Evolutionary conservation across 139 green algal species (phyloP).

Genomic region (Asterochloris erici): DNA sequence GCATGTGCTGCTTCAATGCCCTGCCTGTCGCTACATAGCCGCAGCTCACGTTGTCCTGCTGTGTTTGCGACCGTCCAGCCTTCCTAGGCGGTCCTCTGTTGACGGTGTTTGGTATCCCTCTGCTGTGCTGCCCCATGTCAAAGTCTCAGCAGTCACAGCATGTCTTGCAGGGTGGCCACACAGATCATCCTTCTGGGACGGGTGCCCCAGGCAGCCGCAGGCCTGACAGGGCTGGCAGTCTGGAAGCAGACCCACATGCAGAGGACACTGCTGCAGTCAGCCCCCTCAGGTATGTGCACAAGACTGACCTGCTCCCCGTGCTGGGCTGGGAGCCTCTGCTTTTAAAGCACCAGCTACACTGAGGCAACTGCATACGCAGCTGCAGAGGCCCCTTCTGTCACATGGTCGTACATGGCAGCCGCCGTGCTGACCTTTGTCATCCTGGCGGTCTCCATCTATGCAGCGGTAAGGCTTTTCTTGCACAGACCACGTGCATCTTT

Average conservation of each 20-base stretch:
- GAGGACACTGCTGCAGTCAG: conserved; percentile 3
- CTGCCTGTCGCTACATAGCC: background rate
- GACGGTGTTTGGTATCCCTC: background rate
- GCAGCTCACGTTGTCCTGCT: background rate
- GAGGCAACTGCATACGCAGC: no score
- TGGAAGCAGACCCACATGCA: conserved; percentile 29
- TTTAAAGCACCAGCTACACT: no score
- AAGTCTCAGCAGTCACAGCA: background rate
- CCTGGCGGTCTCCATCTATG: no score
- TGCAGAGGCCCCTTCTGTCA: no score
- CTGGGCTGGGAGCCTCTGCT: no score
- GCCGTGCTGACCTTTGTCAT: no score
- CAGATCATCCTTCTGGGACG: conserved; percentile 8
- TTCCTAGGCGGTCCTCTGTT: background rate
- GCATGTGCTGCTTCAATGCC: background rate
- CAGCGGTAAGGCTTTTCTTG: no score
- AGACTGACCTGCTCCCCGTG: no score
- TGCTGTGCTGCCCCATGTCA: background rate
- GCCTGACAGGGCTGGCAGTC: background rate
- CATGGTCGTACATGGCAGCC: no score
- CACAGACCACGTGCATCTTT: no score
- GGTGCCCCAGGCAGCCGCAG: background rate
- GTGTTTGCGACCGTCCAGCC: background rate
- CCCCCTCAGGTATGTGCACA: no score
- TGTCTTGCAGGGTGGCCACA: conserved; percentile 2